Evolutionary conservation across 441 rosid species (phyloP), one percentile per base, ranked within the genome.

Genomic region (Erodium trifolium): DNA sequence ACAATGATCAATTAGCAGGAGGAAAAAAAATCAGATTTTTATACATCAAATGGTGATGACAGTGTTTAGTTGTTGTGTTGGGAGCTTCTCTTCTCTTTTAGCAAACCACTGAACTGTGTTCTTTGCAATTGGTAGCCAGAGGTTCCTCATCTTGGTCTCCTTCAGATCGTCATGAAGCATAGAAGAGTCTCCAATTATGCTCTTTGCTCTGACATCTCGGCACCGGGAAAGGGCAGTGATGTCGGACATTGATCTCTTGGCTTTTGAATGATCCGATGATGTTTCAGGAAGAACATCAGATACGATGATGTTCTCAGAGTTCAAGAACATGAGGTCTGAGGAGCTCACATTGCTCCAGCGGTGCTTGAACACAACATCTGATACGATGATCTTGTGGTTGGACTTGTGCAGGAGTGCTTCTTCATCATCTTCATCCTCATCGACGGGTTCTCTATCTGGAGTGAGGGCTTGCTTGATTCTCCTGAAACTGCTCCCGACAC

Each of bases 311-410:
- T 23, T 78, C 74, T 94, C 96, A 0, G 89, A 85, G 12, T 83
- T 90, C 83, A 94, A 73, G 76, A 82, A 83, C 87, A 87, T 81
- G 51, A 92, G 65, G 73, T 92, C 99, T 0, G 97, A 94, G 0
- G 96, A 84, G 71, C 88, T 91, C 59, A 88, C 92, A 66, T 75
- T 86, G 78, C 99, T 94, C 99, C 99, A 94, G 17, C 99, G 73
- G 53, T 80, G 85, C 82, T 87, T 84, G 66, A 88, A 78, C 34
- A 82, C 82, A 17, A 82, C 82, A 72, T 88, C 96, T 0, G 97
- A 85, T 19, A 87, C 78, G 27, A 87, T 31, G 66, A 92, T 87
- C 78, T 78, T 85, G 76, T 90, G 97, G 27, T 87, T 86, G 68
- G 82, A 78, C 75, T 83, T 87, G 68, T 85, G 91, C 73, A 86